Conservation (phyloP, 225 moss, liverwort and hornwort genomes). For the Climacium dendroides region DNA sequence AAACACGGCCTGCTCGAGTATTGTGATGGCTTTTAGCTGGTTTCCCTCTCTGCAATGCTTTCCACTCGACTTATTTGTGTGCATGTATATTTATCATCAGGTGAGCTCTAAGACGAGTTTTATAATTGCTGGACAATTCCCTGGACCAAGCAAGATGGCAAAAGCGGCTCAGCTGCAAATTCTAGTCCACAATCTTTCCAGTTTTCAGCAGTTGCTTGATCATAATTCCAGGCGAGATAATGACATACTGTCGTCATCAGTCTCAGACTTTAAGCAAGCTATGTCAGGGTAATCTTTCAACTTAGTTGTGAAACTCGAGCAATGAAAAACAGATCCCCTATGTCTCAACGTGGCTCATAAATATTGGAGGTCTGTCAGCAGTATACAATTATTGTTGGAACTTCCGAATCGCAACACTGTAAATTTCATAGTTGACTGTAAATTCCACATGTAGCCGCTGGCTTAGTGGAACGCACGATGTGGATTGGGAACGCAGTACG, state of each 20-base stretch:
- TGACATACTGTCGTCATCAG: background rate
- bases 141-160: slow-evolving; percentile 56
- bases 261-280: slow-evolving; percentile 9
- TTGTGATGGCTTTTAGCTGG: background rate
- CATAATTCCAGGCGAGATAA: background rate
- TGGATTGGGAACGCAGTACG: background rate
- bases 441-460: background rate
- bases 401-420: background rate
- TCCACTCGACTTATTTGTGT: background rate
- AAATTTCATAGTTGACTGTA: background rate
- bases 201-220: slow-evolving; percentile 37
- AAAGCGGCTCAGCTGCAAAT: slow-evolving; percentile 38
- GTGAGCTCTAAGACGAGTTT: slow-evolving; percentile 73
- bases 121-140: slow-evolving; percentile 50
- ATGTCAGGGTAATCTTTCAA: slow-evolving; percentile 8
- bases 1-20: background rate
- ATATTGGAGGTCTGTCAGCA: background rate
- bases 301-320: background rate
- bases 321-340: background rate
- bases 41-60: background rate
- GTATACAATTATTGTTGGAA: background rate
- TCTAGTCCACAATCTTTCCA: slow-evolving; percentile 31
- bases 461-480: background rate
- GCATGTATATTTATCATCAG: slow-evolving; percentile 6
- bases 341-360: background rate